Conservation (phyloP, 345 rosid species). For the Limnanthes douglasii region DNA sequence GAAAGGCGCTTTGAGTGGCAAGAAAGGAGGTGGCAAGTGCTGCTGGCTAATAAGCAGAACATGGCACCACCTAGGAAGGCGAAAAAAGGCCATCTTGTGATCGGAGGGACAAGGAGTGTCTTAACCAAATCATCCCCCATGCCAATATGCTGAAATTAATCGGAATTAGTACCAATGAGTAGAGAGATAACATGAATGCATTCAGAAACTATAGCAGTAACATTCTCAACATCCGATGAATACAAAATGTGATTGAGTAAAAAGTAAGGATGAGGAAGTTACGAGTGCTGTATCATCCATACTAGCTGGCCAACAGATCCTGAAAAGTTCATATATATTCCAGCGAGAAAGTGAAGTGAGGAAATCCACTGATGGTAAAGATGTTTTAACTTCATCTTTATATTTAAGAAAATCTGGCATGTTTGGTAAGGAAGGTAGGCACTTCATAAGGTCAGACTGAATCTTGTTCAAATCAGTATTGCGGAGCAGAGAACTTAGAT, state of each 20-base stretch:
- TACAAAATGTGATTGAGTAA: too few species aligned
- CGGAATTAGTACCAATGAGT: background rate
- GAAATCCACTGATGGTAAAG: constrained; percentile 10
- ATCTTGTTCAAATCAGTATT: constrained; percentile 12
- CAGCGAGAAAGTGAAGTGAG: constrained; percentile 7
- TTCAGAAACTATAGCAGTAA: background rate
- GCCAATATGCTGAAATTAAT: constrained; percentile 7
- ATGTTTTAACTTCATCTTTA: constrained; percentile 4
- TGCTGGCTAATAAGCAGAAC: constrained; percentile 17
- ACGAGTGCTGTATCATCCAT: background rate
- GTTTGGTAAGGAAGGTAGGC: constrained; percentile 10
- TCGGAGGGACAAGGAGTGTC: constrained; percentile 3
- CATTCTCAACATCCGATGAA: background rate
- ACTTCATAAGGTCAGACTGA: constrained; percentile 11
- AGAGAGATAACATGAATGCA: background rate
- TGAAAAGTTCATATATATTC: constrained; percentile 3
- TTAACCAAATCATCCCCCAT: constrained; percentile 7
- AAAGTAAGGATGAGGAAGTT: background rate
- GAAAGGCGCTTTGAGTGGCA: constrained; percentile 16
- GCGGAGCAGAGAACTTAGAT: constrained; percentile 6
- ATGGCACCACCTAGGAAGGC: constrained; percentile 17
- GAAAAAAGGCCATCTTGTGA: constrained; percentile 15
- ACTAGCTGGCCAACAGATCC: constrained; percentile 5
- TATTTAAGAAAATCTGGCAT: constrained; percentile 9
- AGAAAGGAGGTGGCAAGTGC: constrained; percentile 10